These are phyloP conservation scores for Lachancea waltii DNA, from an alignment of 805 yeast species.

Conservation along the genomic window DNA sequence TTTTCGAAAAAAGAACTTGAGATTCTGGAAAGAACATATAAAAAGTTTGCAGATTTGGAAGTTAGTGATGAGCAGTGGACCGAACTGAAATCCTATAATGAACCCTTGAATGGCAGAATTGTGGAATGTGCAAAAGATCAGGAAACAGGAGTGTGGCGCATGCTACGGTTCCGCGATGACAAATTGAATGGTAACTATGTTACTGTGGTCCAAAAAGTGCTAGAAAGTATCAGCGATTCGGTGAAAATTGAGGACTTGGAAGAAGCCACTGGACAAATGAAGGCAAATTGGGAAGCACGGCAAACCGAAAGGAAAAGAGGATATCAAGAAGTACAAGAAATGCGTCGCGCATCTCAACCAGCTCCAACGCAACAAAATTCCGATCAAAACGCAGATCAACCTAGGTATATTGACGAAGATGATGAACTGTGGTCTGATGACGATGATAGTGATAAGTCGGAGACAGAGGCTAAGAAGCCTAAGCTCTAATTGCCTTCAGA, in stretches of 20 bases:
- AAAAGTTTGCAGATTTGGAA: conserved; percentile 57
- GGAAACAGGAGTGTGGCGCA: conserved; percentile 64
- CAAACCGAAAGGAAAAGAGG: conserved; percentile 26
- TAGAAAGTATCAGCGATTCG: conserved; percentile 79
- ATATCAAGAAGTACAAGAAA: neutral
- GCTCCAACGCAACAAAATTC: conserved; percentile 5
- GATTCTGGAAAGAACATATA: conserved; percentile 42
- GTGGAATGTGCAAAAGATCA: conserved; percentile 74
- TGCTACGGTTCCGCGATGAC: conserved; percentile 89
- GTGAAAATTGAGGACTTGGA: conserved; percentile 74
- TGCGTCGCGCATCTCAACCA: conserved; percentile 1
- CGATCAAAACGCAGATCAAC: conserved; percentile 13
- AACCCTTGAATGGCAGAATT: conserved; percentile 84
- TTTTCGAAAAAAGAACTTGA: conserved; percentile 29
- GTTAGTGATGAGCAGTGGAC: conserved; percentile 77
- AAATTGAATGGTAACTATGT: conserved; percentile 82
- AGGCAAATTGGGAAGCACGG: conserved; percentile 57
- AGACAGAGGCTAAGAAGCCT: conserved; percentile 3
- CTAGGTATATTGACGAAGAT: conserved; percentile 29
- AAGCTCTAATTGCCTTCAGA: neutral
- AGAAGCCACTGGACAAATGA: conserved; percentile 49
- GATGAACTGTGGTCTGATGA: conserved; percentile 29
- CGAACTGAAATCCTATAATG: conserved; percentile 54
- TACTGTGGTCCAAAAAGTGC: conserved; percentile 71
- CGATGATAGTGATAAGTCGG: conserved; percentile 6